These are phyloP conservation scores for Phoma sp. DNA, from an alignment of 2,329 filamentous ascomycete species.

Conservation along the genomic window DNA sequence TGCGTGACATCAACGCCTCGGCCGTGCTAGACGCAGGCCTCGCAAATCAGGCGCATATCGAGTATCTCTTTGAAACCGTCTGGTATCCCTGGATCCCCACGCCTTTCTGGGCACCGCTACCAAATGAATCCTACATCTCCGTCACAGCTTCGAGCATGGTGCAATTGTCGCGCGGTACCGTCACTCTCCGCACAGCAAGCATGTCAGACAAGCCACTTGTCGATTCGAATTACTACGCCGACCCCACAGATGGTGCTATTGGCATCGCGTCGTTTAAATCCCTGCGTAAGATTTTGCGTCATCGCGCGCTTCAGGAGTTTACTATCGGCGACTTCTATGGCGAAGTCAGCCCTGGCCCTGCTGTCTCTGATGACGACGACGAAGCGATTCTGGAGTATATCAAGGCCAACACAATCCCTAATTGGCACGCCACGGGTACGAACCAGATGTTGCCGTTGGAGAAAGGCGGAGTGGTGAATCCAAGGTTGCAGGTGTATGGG, in stretches of 20 bases:
- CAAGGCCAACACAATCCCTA: slow-evolving; percentile 27
- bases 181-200: slow-evolving; percentile 40
- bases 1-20: slow-evolving; percentile 28
- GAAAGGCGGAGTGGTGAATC: slow-evolving; percentile 42
- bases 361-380: slow-evolving; percentile 32
- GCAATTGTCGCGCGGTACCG: slow-evolving; percentile 44
- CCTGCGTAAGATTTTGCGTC: slow-evolving; percentile 34
- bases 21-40: slow-evolving; percentile 24
- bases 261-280: slow-evolving; percentile 44
- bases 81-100: slow-evolving; percentile 35
- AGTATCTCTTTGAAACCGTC: slow-evolving; percentile 34
- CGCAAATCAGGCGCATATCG: slow-evolving; percentile 36
- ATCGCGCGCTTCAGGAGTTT: slow-evolving; percentile 23
- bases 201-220: slow-evolving; percentile 42
- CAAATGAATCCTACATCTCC: slow-evolving; percentile 44
- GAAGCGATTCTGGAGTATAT: slow-evolving; percentile 38
- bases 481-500: slow-evolving; percentile 39
- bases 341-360: slow-evolving; percentile 39
- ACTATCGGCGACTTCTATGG: slow-evolving; percentile 29
- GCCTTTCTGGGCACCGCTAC: slow-evolving; percentile 39
- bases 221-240: slow-evolving; percentile 45
- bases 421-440: slow-evolving; percentile 45
- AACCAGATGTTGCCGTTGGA: slow-evolving; percentile 39
- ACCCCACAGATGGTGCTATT: slow-evolving; percentile 41
- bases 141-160: slow-evolving; percentile 35